A percentile compares a stretch with the other conserved stretches of the same genome.
Evolutionary conservation across 1,139 yeast genomes (phyloP).

Genomic region (Pneumocystis oryctolagi): DNA sequence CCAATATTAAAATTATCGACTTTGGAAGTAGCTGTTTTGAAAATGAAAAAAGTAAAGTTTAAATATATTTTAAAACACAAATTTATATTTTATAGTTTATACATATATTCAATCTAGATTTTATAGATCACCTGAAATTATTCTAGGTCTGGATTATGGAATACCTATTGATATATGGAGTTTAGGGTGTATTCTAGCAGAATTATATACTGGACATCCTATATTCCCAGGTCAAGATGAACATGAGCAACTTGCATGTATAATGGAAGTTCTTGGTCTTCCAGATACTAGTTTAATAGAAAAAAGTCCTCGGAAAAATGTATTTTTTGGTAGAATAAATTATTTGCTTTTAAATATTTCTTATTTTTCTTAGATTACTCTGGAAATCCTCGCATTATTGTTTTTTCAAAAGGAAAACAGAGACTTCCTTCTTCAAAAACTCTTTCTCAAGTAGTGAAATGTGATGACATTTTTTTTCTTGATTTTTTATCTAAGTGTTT

Average conservation of each 20-base stretch:
- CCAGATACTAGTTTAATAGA: slow-evolving; percentile 35
- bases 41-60: slow-evolving; percentile 74
- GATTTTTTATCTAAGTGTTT: slow-evolving; percentile 28
- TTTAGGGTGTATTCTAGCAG: slow-evolving; percentile 53
- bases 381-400: slow-evolving; percentile 16
- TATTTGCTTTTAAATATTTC: slow-evolving; percentile 13
- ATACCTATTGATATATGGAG: slow-evolving; percentile 71
- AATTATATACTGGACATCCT: slow-evolving; percentile 51
- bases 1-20: slow-evolving; percentile 82
- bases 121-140: slow-evolving; percentile 78
- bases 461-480: slow-evolving; percentile 26
- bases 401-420: slow-evolving; percentile 24
- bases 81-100: slow-evolving; percentile 55
- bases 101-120: slow-evolving; percentile 92
- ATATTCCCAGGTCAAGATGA: slow-evolving; percentile 59
- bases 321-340: slow-evolving; percentile 33
- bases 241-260: slow-evolving; percentile 44
- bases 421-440: slow-evolving; percentile 23
- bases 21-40: slow-evolving; percentile 95
- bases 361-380: background rate
- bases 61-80: slow-evolving; percentile 60
- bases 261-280: slow-evolving; percentile 47
- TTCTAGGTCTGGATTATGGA: slow-evolving; percentile 61
- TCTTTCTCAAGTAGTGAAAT: slow-evolving; percentile 19
- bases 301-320: slow-evolving; percentile 25